phyloP scores from a whole-genome alignment of 768 basidiomycete species.

The Pseudohyphozyma bogoriensis region DNA sequence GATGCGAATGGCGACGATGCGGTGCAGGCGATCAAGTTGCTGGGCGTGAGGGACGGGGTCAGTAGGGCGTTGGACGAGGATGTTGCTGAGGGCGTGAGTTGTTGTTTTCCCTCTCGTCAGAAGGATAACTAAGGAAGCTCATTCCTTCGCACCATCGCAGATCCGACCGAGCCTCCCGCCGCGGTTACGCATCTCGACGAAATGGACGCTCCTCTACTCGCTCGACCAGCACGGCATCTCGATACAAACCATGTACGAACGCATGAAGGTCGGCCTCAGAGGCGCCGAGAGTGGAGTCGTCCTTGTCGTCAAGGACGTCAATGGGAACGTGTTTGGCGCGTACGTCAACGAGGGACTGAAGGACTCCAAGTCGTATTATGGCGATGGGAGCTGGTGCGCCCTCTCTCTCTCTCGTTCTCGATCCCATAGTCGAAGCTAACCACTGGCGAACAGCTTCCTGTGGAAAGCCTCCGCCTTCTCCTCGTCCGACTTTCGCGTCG shows the following conservation, averaged over 20 bases:
- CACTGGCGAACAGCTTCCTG: constrained; percentile 50
- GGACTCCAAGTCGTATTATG: constrained; percentile 64
- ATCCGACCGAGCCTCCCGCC: constrained; percentile 63
- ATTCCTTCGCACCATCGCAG: constrained; percentile 40
- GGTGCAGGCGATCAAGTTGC: constrained; percentile 21
- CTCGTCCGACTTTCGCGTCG: constrained; percentile 25
- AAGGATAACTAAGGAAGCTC: neutral
- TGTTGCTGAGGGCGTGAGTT: constrained; percentile 27
- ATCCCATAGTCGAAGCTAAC: neutral
- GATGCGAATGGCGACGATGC: neutral
- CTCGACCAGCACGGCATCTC: constrained; percentile 93
- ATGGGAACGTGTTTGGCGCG: constrained; percentile 62
- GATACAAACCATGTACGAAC: constrained; percentile 67
- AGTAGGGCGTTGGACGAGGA: constrained; percentile 9
- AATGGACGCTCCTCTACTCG: constrained; percentile 76
- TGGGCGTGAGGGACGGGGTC: constrained; percentile 11
- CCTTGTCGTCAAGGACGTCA: constrained; percentile 55
- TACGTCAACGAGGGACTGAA: constrained; percentile 68
- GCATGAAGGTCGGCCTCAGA: constrained; percentile 30
- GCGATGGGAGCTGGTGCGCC: constrained; percentile 71
- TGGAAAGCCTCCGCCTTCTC: constrained; percentile 46
- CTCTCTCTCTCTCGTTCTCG: neutral
- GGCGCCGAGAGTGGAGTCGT: constrained; percentile 46
- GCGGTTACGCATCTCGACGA: constrained; percentile 55
- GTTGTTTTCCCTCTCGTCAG: neutral